Base-by-base conservation (phyloP, 1,284 basidiomycete species). In the Golubevia pallescens region DNA sequence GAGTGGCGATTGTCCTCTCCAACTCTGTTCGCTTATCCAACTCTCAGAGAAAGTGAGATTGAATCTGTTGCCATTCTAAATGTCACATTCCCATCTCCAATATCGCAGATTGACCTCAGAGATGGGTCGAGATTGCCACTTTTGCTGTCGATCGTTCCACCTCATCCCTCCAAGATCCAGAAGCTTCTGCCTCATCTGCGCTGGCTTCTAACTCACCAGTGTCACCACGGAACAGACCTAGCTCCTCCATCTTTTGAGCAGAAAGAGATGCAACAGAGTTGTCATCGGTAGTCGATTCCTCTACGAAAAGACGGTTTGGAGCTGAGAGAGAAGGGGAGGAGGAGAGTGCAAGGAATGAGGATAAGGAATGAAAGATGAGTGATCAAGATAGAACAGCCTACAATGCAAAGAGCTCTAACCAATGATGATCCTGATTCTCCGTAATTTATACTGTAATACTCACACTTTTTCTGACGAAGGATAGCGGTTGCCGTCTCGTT, bases 241-340 rank as follows among this genome's bases (percentile, higher is more conserved):
- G 90, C 20, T 90, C 88, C 87, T 99, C 97, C 96, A 99, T 98
- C 59, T 97, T 99, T 52, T 91, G 92, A 61, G 96, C 94, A 88
- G 96, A 94, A 56, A 99, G 89, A 53, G 93, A 95, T 59, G 95
- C 95, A 73, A 97, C 95, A 91, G 86, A 87, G 74, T 85, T 85
- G 68, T 86, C 84, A 60, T 86, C 84, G 3, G 83, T 83, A 23
- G 79, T 84, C 14, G 84, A 69, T 66, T 86, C 84, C 21, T 86
- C 84, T n/a, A 86, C 81, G 48, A 84, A 85, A 14, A 84, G 68
- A 3, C 77, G 72, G 67, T 84, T 84, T 1, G 80, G 75, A 0
- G 71, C 75, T 77, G 64, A 38, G 16, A 4, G 24, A 13, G 14
- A 28, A 52, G 60, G 10, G 14, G 16, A 14, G 32, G 20, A 53